Base-by-base conservation (phyloP, 805 yeast species). In the Kodamaea laetipori region DNA sequence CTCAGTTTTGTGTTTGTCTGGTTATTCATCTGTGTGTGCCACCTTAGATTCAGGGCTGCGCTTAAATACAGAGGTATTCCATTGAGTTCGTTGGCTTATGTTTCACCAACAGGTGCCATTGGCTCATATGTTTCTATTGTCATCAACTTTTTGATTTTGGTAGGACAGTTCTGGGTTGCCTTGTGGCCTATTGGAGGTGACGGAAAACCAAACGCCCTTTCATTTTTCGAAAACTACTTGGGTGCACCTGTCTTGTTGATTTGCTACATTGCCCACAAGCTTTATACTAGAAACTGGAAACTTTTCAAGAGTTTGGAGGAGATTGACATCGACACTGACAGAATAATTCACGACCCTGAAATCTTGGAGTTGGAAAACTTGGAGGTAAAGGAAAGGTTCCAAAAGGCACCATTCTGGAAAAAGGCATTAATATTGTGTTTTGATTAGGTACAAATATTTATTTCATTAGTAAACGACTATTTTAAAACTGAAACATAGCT, bases 121-220 rank as follows among this genome's bases (percentile, higher is more conserved):
- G 63, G 64, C 12, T 57, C 58, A 18, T 57, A 53, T 46, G 47
- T 49, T 34, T 55, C 63, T 17, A 50, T 58, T 23, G 15, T 58
- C 16, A 48, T 58, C 47, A 58, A 58, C 50, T 15, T 46, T 3
- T 54, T 58, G 51, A 56, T 58, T 42, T 52, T 58, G 49, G 48
- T 58, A 24, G 62, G 58, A 21, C 63, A 58, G 41, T 58, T 58
- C 48, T 58, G 63, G 63, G 61, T 58, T 23, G 63, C 63, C 6
- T 50, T 58, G 31, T 58, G 50, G 49, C 63, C 63, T 9, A 38
- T 42, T 36, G 51, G 49, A 6, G 47, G 49, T 11, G 43, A 44
- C 15, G 47, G 57, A 17, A 12, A 13, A n/a, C 50, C 64, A 6
- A 48, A 52, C 39, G 62, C 54, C 31, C 49, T 51, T 45, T 50